phyloP scores from a whole-genome alignment of 2,329 filamentous ascomycete genomes.

The Ophiostoma montium region DNA sequence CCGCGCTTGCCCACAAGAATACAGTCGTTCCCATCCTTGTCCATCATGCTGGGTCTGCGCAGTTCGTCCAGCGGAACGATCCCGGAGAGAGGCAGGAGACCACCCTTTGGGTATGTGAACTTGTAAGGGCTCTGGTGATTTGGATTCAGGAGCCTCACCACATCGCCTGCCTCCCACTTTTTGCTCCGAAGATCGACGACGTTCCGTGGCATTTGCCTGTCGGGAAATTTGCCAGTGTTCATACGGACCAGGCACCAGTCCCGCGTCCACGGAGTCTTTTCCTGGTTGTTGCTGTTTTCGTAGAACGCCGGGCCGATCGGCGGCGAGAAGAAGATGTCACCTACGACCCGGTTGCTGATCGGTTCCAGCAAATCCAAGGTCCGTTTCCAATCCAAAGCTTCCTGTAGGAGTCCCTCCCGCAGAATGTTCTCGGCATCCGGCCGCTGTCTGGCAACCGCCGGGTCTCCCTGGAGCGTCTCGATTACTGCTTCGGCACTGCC shows the following conservation, averaged over 20 bases:
- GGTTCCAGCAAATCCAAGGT: neutral
- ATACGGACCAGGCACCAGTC: constrained; percentile 2
- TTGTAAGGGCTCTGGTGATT: no score
- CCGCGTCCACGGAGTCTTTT: neutral
- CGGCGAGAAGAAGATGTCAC: constrained; percentile 3
- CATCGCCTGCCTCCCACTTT: no score
- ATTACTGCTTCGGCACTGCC: no score
- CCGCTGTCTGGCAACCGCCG: no score
- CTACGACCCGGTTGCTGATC: neutral
- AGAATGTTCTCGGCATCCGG: no score
- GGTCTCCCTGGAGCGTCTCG: no score
- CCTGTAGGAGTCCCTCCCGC: no score
- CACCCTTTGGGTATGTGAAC: no score
- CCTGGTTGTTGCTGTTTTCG: no score
- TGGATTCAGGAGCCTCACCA: no score
- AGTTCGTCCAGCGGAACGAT: neutral
- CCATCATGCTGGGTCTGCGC: neutral
- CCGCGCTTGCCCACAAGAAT: constrained; percentile 1
- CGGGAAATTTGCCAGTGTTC: neutral
- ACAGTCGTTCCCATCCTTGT: constrained; percentile 1
- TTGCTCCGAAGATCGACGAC: no score
- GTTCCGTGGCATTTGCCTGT: neutral
- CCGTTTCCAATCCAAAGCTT: neutral
- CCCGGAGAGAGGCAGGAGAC: neutral
- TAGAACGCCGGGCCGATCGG: neutral